Evolutionary conservation across 1,284 basidiomycete species (phyloP).

Genomic region (Pyrrhoderma noxium): DNA sequence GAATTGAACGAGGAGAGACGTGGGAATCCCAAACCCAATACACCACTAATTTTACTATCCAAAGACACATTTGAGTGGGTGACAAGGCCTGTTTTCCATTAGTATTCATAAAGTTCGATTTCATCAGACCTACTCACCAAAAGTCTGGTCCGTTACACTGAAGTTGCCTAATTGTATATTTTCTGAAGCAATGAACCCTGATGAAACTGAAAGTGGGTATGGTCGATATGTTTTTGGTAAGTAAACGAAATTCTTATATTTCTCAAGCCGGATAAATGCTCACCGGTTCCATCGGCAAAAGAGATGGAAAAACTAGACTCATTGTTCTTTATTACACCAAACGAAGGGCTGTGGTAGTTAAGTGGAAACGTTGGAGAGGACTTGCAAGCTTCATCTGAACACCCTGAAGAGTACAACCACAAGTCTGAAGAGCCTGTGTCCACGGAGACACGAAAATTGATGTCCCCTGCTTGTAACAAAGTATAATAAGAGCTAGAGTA

Average conservation of each 20-base stretch:
- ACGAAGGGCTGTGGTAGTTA: slow-evolving; percentile 56
- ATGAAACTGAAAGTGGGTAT: slow-evolving; percentile 24
- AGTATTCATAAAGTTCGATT: slow-evolving; percentile 1
- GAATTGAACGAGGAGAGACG: slow-evolving; percentile 55
- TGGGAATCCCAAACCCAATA: slow-evolving; percentile 69
- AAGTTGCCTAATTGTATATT: slow-evolving; percentile 51
- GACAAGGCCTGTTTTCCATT: slow-evolving; percentile 30
- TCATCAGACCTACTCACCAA: slow-evolving; percentile 50
- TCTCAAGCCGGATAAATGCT: slow-evolving; percentile 22
- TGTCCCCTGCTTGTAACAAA: slow-evolving; percentile 48
- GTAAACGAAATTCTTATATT: background rate
- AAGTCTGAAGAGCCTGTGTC: slow-evolving; percentile 74
- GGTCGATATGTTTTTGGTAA: background rate
- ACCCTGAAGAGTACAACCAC: slow-evolving; percentile 62
- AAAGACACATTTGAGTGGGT: slow-evolving; percentile 56
- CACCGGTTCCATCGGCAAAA: slow-evolving; percentile 64
- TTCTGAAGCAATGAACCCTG: slow-evolving; percentile 65
- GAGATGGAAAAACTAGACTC: slow-evolving; percentile 47
- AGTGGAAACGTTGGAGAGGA: slow-evolving; percentile 60
- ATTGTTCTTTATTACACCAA: slow-evolving; percentile 52
- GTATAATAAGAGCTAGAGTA: slow-evolving; percentile 54
- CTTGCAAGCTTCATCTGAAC: slow-evolving; percentile 44
- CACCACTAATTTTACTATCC: slow-evolving; percentile 55
- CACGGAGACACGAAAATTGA: slow-evolving; percentile 60
- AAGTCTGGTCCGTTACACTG: slow-evolving; percentile 49